Percentiles rank a stretch among this genome's conserved stretches.
Evolutionary conservation across 371 early-diverging fungal genomes (phyloP).

Genomic region (Fennellomyces sp.): DNA sequence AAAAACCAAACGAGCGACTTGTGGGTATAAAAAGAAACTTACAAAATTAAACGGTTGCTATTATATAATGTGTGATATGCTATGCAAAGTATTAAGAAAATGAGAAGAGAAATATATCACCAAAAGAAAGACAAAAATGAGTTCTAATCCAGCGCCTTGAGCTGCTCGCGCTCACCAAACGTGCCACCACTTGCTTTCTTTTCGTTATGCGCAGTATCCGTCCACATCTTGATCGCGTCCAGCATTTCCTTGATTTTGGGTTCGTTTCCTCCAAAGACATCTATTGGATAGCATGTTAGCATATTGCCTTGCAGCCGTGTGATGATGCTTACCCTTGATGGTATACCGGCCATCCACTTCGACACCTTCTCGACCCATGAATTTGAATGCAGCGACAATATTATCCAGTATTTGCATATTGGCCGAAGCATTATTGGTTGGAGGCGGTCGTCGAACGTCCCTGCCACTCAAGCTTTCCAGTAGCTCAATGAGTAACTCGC

Average conservation of each 20-base stretch:
- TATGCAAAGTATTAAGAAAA: neutral
- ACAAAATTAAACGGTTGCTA: neutral
- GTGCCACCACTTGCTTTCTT: slow-evolving; percentile 38
- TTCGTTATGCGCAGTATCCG: slow-evolving; percentile 15
- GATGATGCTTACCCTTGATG: slow-evolving; percentile 43
- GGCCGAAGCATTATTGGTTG: slow-evolving; percentile 11
- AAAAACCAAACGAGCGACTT: neutral
- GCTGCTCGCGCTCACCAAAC: slow-evolving; percentile 31
- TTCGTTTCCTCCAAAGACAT: slow-evolving; percentile 54
- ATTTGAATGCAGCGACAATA: slow-evolving; percentile 58
- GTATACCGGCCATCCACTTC: slow-evolving; percentile 56
- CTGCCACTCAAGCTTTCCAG: slow-evolving; percentile 55
- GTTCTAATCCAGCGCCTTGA: slow-evolving; percentile 21
- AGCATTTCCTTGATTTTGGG: slow-evolving; percentile 51
- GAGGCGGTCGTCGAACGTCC: slow-evolving; percentile 32
- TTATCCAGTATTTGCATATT: slow-evolving; percentile 49
- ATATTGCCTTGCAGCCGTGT: neutral
- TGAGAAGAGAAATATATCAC: neutral
- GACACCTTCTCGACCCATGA: slow-evolving; percentile 59
- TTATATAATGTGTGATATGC: neutral
- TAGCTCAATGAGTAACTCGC: slow-evolving; percentile 50
- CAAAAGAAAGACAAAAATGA: neutral
- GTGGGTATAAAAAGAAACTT: neutral
- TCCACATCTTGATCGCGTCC: slow-evolving; percentile 41
- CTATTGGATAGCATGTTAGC: slow-evolving; percentile 4